These are phyloP conservation scores for Falciphora oryzae DNA, from an alignment of 2,329 filamentous ascomycete genomes.

Conservation along the genomic window DNA sequence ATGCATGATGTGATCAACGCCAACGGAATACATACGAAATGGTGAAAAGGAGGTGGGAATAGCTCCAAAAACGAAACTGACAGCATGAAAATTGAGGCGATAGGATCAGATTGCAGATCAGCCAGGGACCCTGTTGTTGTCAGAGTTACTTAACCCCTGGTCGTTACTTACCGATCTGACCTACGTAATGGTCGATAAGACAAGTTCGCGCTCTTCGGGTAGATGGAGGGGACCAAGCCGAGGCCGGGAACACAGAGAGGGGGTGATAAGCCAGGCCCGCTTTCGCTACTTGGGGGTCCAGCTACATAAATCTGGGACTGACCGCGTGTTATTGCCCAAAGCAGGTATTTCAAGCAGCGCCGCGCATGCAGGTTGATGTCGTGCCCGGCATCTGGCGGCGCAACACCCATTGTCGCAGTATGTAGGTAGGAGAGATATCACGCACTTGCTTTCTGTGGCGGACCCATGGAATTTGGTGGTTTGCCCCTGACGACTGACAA, in stretches of 20 bases:
- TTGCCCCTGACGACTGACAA: no score
- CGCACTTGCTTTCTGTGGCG: no score
- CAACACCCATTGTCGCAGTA: no score
- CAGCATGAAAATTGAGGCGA: no score
- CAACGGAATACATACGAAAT: neutral
- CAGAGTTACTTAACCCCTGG: no score
- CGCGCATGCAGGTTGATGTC: neutral
- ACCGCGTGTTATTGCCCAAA: neutral
- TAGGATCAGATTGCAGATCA: no score
- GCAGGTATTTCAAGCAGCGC: neutral
- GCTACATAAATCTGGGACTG: no score
- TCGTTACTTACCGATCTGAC: no score
- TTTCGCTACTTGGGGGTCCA: neutral
- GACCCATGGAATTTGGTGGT: no score
- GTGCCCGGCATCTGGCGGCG: neutral
- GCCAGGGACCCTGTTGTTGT: no score
- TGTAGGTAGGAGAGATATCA: neutral
- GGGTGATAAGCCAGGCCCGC: neutral
- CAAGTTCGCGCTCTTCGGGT: no score
- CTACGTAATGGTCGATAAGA: neutral
- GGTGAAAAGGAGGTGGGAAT: neutral
- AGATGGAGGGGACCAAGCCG: neutral
- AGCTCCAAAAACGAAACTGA: no score
- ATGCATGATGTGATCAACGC: neutral
- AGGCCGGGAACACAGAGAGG: neutral